Base-by-base conservation (phyloP, 2,329 filamentous ascomycete species). In the Akanthomyces lecanii region DNA sequence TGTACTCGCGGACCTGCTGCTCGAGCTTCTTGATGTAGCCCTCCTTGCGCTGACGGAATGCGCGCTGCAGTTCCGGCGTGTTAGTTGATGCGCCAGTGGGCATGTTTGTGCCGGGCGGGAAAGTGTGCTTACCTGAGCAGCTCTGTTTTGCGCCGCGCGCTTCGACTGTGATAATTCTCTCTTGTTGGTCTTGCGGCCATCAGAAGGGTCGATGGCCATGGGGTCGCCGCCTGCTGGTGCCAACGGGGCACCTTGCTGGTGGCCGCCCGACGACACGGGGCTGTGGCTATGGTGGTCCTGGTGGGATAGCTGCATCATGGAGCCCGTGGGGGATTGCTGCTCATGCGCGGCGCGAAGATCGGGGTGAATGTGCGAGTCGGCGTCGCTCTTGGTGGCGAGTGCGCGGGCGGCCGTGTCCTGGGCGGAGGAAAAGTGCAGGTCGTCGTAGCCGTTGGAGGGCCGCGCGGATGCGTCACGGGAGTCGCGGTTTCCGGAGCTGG, bases 21-120 rank as follows among this genome's bases (percentile, higher is more conserved):
- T 99, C 95, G 7, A 99, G 84, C 75, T 96, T 96, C 80, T 96
- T 96, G 76, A 99, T 99, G 75, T 99, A 97, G 52, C 91, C 91
- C 77, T 99, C 95, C 75, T 99, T 99, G 66, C 95, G 90, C 78
- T 98, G 93, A 48, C 95, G 91, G 78, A 99, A 99, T 48, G 95
- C 95, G 74, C 95, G 87, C 94, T 99, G 70, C 67, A 38, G 28
- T 30, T 10, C n/a, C 23, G 11, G 21, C 16, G 18, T 40, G 44
- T 60, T 21, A 60, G 47, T 51, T 8, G 40, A 33, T 30, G 10
- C 12, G n/a, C 11, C n/a, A 21, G 25, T 5, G 18, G 12, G 18
- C 2, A 7, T 16, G 6, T 47, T 10, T 2, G n/a, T 7, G 21
- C 10, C 11, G 11, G 14, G 47, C 4, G 18, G 8, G 28, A 33